Evolutionary conservation across 2,329 filamentous ascomycete genomes (phyloP), one percentile per base, ranked within the genome.

Genomic region (Cryoendolithus antarcticus): DNA sequence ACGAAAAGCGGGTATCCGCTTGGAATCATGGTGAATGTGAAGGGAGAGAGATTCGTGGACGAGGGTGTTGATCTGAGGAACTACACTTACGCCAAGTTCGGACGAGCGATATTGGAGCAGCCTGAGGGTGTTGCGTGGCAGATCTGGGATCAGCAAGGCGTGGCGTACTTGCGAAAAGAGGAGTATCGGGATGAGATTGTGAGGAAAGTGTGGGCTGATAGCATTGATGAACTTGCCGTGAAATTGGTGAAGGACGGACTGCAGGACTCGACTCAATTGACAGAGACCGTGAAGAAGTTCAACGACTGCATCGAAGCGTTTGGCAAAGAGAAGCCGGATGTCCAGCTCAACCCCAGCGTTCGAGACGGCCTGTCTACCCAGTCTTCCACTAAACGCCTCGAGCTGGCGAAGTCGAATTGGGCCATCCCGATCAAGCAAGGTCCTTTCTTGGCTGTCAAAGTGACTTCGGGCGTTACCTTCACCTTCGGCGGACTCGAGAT

Each of bases 1-100:
- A 82, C 77, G 5, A 82, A 82, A 51, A 78, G 72, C 1, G 78
- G 77, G 1, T 82, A 82, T 47, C 77, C 78, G 0, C 61, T 82
- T 0, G 78, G 77, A 0, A 47, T 82, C 9, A 81, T 80, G 70
- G 42, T 82, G 10, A 82, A 82, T 48, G 54, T 56, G 0, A 50
- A 68, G 0, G 78, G 77, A 0, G 51, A 67, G 31, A 63, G 78
- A 1, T 82, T 82, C 49, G 75, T 82, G 0, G 77, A 82, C 48
- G 78, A 82, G 50, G 78, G 77, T 0, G 48, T 72, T 6, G 77
- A 82, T 47, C 54, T 80, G 46, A 63, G 77, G 2, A 82, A 82
- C 51, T 80, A 74, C 50, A 82, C 77, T 0, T 82, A 82, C 48
- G 78, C 77, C 19, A 71, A 71, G 47, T 79, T 81, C 48, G 77